Evolutionary conservation across 169 alveolate genomes (phyloP), one percentile per base, ranked within the genome.

Genomic region (Amoebophrya sp.): DNA sequence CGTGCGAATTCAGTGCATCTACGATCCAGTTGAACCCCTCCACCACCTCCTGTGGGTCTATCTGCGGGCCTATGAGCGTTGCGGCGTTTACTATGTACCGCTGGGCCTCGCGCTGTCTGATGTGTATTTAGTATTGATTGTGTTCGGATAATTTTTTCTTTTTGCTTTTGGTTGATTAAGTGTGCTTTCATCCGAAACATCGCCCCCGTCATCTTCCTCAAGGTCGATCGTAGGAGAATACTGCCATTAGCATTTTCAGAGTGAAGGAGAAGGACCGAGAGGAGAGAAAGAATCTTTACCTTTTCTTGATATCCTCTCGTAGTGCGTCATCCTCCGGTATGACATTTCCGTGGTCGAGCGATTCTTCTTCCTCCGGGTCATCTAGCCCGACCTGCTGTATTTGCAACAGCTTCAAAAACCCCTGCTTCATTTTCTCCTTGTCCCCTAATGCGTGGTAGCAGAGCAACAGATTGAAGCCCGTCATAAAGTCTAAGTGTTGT

Each of bases 371-470:
- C 33, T 90, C 92, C 66, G 77, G 47, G 39, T 90, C 94, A 32
- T 89, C 92, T 40, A 92, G 47, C 40, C 91, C 94, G 47, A 90
- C 93, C 47, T 92, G 92, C 88, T 90, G 92, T 41, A 92, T 90
- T 77, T 77, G 77, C 40, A 89, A 92, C 89, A 96, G 92, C 47
- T 95, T 90, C 89, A 95, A 95, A 92, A 96, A 97, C 92, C 96
- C 95, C 89, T 95, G 95, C 92, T 96, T 96, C 97, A 97, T 96
- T 93, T 96, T 96, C 55, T 95, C 95, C 53, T 94, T 94, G 93
- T 96, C 97, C 25, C 98, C 97, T 35, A 96, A 92, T 23, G 97
- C 98, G 93, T 95, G 96, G 91, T 96, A 95, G 91, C 98, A 96
- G 3, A 97, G 93, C 40, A 97, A 93, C 35, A 96, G 95, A 91